Evolutionary conservation across 495 filamentous ascomycete genomes (phyloP), one percentile per base, ranked within the genome.

Genomic region (Mytilinidion resinicola): DNA sequence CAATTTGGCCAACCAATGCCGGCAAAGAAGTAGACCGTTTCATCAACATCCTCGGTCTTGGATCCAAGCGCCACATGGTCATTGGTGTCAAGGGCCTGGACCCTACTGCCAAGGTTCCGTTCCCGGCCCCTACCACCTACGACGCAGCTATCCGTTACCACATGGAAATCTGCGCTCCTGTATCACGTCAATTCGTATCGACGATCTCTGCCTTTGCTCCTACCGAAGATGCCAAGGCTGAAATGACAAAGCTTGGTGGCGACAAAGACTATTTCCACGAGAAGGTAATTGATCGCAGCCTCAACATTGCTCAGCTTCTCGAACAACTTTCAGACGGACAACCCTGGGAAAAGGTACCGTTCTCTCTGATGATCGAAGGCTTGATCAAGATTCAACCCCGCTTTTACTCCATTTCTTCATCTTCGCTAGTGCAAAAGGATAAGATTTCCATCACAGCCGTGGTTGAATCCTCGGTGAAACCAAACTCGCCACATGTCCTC

Each of bases 331-430:
- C 85, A 49, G 76, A 77, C 33, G 80, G 82, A 25, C 76, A 88
- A 74, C 79, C 80, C 46, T 99, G 95, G 87, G 73, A 80, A 19
- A 83, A 82, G 46, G 82, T 96, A 46, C 95, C 93, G 14, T 97
- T 99, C 76, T 96, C 95, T 6, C 82, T 91, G 63, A 82, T 97
- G 61, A 93, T 97, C 61, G 93, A 99, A 77, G 88, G 90, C 61
- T 72, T 97, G 53, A 87, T 87, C 74, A 96, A 95, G 77, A 83
- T 99, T 46, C 93, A 97, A 69, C 91, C 95, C 9, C 89, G 93
- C 33, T 99, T 97, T 79, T 99, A 99, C 78, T 97, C 95, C 21
- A 99, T 99, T 72, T 99, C 93, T 20, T 97, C 95, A 0, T 96
- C 92, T 0, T 96, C 93, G 20, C 72, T 90, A 9, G 93, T 95